Base-by-base conservation (phyloP, 352 stramenopile species). In the Globisporangium nagaii region DNA sequence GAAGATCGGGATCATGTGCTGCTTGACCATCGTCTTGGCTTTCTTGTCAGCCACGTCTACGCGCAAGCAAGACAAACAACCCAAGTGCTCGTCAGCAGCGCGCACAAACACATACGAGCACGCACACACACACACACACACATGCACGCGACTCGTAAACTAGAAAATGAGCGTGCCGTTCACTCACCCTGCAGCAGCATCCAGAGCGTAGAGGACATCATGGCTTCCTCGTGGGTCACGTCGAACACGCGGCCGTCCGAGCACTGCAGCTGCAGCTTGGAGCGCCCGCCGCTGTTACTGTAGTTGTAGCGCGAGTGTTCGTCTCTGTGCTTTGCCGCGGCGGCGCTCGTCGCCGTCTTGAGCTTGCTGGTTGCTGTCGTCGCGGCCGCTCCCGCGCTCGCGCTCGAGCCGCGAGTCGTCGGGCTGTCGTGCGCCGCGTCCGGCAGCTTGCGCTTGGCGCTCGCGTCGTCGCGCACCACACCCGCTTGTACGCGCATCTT, bases 191-290 rank as follows among this genome's bases (percentile, higher is more conserved):
- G 79, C 44, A 91, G 60, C 6, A 91, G 61, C 61, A 86, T 86
- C 81, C 81, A 91, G 12, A 91, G 67, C 50, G 79, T 91, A 17
- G 81, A 90, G 28, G 81, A 91, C 81, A 91, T 91, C 81, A 91
- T 91, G 55, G 81, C 81, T 57, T 91, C 76, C 42, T 91, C 74
- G 45, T 89, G 79, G n/a, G 72, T 84, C 60, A 91, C 81, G 50
- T 89, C 70, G 32, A 90, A 85, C 56, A 76, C 66, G 34, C 60
- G 62, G 47, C 75, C 79, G 53, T 91, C 78, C 52, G 69, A 77
- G 62, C 81, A 91, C 60, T 88, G 78, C 20, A 91, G 68, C 67
- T 90, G 75, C 54, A 91, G 70, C 60, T 84, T 87, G 39, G 73
- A 87, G 30, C 70, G 69, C 0, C 54, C 54, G 36, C 40, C 47